Evolutionary conservation across 495 filamentous ascomycete species (phyloP), one percentile per base, ranked within the genome.

Genomic region (Podospora tetraspora): DNA sequence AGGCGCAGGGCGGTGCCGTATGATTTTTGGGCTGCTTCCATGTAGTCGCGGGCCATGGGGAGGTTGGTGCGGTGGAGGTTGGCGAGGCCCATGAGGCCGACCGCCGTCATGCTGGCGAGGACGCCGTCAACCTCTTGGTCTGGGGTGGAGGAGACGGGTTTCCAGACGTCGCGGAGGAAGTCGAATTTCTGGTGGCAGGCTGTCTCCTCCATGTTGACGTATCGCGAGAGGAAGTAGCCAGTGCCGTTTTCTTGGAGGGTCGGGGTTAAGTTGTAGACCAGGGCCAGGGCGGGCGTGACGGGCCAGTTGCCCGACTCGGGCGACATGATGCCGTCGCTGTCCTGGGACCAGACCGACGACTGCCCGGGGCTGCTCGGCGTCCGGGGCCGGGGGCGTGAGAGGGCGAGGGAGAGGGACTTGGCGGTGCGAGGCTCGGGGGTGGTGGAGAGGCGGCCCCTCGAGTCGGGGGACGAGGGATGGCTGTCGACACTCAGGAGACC

Each of bases 21-120:
- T 43, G 81, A 82, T 64, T 81, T 79, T 23, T 80, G 79, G 22
- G 82, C 80, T 23, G 76, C 72, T 25, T 82, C 73, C 72, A 80
- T 83, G 67, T 81, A 74, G 23, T 76, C 75, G 25, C 66, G 73
- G 9, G 76, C 74, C 65, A 82, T 69, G 69, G 78, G 16, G 43
- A 52, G 43, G 43, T 52, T 52, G 43, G 43, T n/a, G 43, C 43
- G 43, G 43, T 52, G 43, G 16, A 52, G 43, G 43, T 52, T 81
- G 9, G 82, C 82, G 61, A 84, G 69, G 30, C 82, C 81, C 64
- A 81, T 80, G 32, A 84, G 71, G 56, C 82, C 82, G n/a, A 84
- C 81, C 0, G 82, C 82, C 22, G 80, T 79, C 81, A 84, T 83
- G 37, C 77, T 78, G 12, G 79, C 79, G 22, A 76, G 73, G 1